Conservation (phyloP, 176 grass and related monocot species). For the Hordeum vulgare region MorexV3_pseudomolecules_assembly NC_058520.1:606099970-606100469, state of each 20-base stretch:
- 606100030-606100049: neutral
- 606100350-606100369: neutral
- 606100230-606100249: conserved; percentile 23
- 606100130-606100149: conserved; percentile 7
- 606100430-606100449: neutral
- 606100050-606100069: neutral
- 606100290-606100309: neutral
- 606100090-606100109: neutral
- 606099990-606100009: neutral
- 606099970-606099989: no score
- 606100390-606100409: neutral
- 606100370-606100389: conserved; percentile 26
- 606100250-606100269: conserved; percentile 2
- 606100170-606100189: neutral
- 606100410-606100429: conserved; percentile 39
- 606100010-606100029: neutral
- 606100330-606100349: neutral
- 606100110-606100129: conserved; percentile 27
- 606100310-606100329: conserved; percentile 34
- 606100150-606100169: neutral
- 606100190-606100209: neutral
- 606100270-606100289: neutral
- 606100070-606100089: neutral
- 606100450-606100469: conserved; percentile 15
- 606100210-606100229: conserved; percentile 4